Evolutionary conservation across 2,329 filamentous ascomycete genomes (phyloP), one percentile per base, ranked within the genome.

Genomic region (Byssochlamys sp.): DNA sequence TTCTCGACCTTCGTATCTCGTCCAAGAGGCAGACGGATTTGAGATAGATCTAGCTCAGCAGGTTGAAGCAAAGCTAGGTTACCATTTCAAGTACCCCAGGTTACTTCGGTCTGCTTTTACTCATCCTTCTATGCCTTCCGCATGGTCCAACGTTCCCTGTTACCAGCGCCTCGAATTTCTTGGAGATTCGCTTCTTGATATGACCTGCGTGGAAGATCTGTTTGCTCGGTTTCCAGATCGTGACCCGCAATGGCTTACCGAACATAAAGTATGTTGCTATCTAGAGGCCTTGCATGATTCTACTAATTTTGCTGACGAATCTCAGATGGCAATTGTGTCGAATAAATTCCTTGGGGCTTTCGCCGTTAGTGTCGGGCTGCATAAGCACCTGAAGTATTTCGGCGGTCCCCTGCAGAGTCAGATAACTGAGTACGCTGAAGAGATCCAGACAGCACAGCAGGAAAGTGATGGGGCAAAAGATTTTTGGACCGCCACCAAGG

Each of bases 231-330:
- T 88, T 64, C 90, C 91, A 0, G 77, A 83, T 55, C 89, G 87
- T 58, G 91, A 96, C 66, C 92, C 94, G 0, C 91, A 97, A 70
- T 97, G 92, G 92, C 79, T 99, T 59, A 97, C 94, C 0, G 94
- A 97, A 73, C 92, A 97, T 79, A 97, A 97, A 65, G 77, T 78
- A 67, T 55, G 67, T 59, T 25, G 14, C n/a, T 3, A 25, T 19
- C 29, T 33, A 25, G 49, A 27, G 57, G 68, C 11, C 29, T 52
- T 66, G 25, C 27, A 28, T 6, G 55, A 33, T n/a, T 49, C 24
- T 52, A 35, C 55, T 11, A 48, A 19, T 4, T 52, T 10, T 6
- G 54, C 31, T 54, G 61, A 49, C 56, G 33, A 5, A 52, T 35
- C 49, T 27, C 59, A 79, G 75, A 96, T 95, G 86, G 90, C 91